phyloP scores from a whole-genome alignment of 805 yeast genomes.

The Saccharomycopsis microspora region DNA sequence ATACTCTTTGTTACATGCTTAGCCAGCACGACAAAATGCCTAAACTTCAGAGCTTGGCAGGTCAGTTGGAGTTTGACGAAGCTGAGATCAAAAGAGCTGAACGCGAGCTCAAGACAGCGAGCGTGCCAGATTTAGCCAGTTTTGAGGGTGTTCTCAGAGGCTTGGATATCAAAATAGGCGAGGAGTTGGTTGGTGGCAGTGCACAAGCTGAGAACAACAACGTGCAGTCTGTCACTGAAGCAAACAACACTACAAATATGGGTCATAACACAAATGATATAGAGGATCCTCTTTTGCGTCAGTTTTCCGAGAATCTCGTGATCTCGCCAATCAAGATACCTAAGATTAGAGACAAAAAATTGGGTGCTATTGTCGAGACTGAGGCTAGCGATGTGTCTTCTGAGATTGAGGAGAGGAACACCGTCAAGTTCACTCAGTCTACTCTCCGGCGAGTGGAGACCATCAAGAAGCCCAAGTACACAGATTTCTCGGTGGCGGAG shows the following conservation, averaged over 20 bases:
- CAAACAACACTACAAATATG: not conserved
- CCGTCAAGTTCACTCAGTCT: constrained; percentile 12
- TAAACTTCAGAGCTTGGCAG: constrained; percentile 49
- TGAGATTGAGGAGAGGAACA: no score
- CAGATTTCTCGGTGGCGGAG: constrained; percentile 12
- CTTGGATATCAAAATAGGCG: constrained; percentile 5
- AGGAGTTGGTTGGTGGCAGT: not conserved
- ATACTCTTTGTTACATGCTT: constrained; percentile 73
- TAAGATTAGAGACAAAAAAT: no score
- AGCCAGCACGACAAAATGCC: constrained; percentile 49
- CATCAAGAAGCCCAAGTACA: constrained; percentile 11
- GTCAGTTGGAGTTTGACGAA: constrained; percentile 48
- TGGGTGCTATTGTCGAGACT: no score
- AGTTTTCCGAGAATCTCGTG: no score
- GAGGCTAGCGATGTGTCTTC: no score
- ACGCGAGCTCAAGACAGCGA: constrained; percentile 48
- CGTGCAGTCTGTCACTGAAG: not conserved
- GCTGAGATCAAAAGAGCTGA: constrained; percentile 63
- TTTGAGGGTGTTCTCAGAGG: constrained; percentile 12
- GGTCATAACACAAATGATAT: not conserved
- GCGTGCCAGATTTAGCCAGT: constrained; percentile 65
- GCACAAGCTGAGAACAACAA: not conserved
- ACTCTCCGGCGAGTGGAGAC: constrained; percentile 10
- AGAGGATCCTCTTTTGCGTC: no score
- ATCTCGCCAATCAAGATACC: no score